phyloP scores from a whole-genome alignment of 2,329 filamentous ascomycete species.

The Sarocladium strictum region DNA sequence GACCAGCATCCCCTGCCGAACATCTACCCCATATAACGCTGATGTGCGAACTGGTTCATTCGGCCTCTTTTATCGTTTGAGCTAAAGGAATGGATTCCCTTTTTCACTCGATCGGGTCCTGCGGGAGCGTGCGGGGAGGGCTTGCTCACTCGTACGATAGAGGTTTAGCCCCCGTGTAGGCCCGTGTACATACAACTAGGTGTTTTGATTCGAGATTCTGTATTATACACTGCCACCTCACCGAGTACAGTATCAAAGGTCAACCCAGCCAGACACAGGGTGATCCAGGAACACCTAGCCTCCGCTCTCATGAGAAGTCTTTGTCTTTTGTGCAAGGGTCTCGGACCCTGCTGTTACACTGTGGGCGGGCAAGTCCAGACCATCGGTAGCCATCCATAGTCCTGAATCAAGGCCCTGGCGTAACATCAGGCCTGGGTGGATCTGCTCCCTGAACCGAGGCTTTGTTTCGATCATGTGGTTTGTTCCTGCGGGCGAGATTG shows the following conservation, averaged over 20 bases:
- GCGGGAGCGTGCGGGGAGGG: no score
- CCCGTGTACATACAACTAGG: no score
- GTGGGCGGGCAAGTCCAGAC: background rate
- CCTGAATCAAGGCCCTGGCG: background rate
- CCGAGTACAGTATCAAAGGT: no score
- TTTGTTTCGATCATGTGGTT: background rate
- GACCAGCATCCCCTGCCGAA: constrained; percentile 1
- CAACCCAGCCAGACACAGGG: no score
- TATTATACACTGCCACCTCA: no score
- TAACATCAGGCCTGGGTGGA: background rate
- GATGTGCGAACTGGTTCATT: background rate
- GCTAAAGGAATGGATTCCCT: background rate
- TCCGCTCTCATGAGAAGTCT: no score
- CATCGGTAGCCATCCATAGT: background rate
- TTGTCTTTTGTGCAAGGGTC: background rate
- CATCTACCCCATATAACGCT: background rate
- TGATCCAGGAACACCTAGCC: no score
- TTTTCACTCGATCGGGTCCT: no score
- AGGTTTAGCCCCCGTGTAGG: no score
- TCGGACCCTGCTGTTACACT: background rate
- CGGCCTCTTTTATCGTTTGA: background rate
- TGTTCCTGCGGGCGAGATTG: no score
- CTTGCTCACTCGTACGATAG: no score
- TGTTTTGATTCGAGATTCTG: no score
- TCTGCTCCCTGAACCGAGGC: background rate